Conservation (phyloP, 1,284 basidiomycete species). For the Rhodotorula sp. region DNA sequence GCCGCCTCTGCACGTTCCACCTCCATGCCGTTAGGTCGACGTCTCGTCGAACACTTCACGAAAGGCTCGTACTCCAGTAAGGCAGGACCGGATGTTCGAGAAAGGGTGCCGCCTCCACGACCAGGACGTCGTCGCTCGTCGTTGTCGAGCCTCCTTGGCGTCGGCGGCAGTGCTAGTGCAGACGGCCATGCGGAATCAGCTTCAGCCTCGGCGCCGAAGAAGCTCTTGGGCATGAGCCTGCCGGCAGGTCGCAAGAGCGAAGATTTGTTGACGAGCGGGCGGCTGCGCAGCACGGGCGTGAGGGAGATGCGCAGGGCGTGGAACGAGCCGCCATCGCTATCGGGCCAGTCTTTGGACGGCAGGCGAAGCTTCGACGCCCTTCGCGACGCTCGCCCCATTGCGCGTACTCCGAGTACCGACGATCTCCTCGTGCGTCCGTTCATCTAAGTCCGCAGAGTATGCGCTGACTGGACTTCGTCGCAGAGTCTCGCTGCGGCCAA, state of each 20-base stretch:
- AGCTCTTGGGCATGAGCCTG: conserved; percentile 35
- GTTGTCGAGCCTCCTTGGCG: conserved; percentile 24
- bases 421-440: conserved; percentile 27
- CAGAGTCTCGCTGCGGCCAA: conserved; percentile 29
- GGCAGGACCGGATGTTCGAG: not conserved
- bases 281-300: not conserved
- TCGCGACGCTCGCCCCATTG: conserved; percentile 5
- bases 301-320: not conserved
- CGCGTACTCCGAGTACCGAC: conserved; percentile 31
- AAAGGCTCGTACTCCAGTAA: not conserved
- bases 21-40: conserved; percentile 15
- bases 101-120: not conserved
- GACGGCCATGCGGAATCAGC: conserved; percentile 2
- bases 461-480: not conserved
- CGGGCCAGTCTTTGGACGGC: not conserved
- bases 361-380: conserved; percentile 32
- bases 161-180: not conserved
- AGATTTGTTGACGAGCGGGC: conserved; percentile 28
- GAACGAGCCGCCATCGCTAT: not conserved
- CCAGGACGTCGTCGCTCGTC: conserved; percentile 14
- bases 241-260: conserved; percentile 32
- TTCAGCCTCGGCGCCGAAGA: conserved; percentile 6
- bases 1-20: not conserved
- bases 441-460: not conserved
- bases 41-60: conserved; percentile 22